phyloP scores from a whole-genome alignment of 352 stramenopile genomes.

The Phytophthora tentaculata region DNA sequence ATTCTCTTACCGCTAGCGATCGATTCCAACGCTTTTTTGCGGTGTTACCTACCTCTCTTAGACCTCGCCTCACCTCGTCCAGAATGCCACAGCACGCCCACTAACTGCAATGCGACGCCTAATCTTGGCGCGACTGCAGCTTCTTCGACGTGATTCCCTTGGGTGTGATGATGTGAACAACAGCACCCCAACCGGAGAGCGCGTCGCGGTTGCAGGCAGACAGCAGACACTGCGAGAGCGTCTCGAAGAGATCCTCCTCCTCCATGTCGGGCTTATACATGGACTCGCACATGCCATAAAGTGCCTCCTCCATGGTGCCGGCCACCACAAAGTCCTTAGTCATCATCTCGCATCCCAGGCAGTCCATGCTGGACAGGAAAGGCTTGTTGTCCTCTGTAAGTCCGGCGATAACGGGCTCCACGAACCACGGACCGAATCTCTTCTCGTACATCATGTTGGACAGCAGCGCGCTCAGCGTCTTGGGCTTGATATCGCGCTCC shows the following conservation, averaged over 20 bases:
- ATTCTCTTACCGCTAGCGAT: constrained; percentile 10
- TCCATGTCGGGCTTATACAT: constrained; percentile 97
- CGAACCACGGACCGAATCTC: constrained; percentile 99
- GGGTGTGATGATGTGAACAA: constrained; percentile 98
- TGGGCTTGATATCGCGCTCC: constrained; percentile 98
- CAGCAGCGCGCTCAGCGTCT: constrained; percentile 96
- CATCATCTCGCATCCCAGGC: constrained; percentile 96
- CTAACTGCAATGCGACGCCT: constrained; percentile 23
- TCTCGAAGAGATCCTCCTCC: constrained; percentile 98
- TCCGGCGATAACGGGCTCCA: constrained; percentile 98
- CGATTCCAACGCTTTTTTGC: neutral
- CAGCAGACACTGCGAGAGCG: constrained; percentile 97
- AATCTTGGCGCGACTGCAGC: constrained; percentile 84
- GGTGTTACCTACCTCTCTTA: neutral
- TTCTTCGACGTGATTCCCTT: constrained; percentile 88
- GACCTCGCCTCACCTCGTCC: neutral
- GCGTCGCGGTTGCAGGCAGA: constrained; percentile 98
- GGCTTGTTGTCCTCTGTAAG: constrained; percentile 95
- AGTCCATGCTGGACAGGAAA: constrained; percentile 98
- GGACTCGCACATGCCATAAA: constrained; percentile 99
- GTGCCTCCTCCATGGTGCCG: constrained; percentile 97
- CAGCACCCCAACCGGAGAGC: constrained; percentile 97
- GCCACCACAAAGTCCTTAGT: constrained; percentile 98
- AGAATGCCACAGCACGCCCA: constrained; percentile 19
- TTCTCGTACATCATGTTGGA: constrained; percentile 99